phyloP scores from a whole-genome alignment of 2,329 filamentous ascomycete genomes.

The Ophiostoma triangulosporum region DNA sequence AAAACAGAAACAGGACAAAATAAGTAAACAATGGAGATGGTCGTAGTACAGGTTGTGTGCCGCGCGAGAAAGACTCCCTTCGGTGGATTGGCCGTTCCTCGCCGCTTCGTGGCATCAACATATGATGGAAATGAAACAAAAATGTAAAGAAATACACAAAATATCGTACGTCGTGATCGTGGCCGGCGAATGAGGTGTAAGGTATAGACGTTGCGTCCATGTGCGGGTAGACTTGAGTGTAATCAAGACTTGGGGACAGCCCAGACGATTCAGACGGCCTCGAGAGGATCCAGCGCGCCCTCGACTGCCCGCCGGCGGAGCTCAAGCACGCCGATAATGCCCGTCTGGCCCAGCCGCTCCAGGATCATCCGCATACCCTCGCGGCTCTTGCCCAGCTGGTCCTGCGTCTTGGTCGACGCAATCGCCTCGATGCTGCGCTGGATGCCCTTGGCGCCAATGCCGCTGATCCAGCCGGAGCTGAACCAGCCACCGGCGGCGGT shows the following conservation, averaged over 20 bases:
- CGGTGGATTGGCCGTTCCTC: neutral
- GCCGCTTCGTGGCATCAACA: neutral
- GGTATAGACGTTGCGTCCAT: neutral
- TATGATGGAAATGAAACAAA: neutral
- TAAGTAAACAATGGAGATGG: slow-evolving; percentile 7
- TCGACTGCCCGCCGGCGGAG: slow-evolving; percentile 33
- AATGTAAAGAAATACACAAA: neutral
- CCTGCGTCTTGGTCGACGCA: slow-evolving; percentile 62
- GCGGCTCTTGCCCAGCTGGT: slow-evolving; percentile 65
- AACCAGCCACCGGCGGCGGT: slow-evolving; percentile 17
- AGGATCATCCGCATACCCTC: slow-evolving; percentile 76
- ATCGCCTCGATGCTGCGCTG: slow-evolving; percentile 70
- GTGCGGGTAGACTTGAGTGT: neutral
- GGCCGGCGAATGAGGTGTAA: neutral
- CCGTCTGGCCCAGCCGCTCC: slow-evolving; percentile 49
- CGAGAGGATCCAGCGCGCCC: slow-evolving; percentile 17
- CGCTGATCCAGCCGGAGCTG: slow-evolving; percentile 28
- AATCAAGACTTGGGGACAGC: too few species aligned
- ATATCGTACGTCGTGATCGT: slow-evolving; percentile 1
- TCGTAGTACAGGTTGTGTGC: slow-evolving; percentile 8
- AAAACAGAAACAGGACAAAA: neutral
- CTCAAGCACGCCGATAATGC: slow-evolving; percentile 45
- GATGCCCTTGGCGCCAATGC: slow-evolving; percentile 56
- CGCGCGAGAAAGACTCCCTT: neutral
- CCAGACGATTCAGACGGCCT: neutral